Evolutionary conservation across 2,329 filamentous ascomycete species (phyloP).

Genomic region (Fusarium caatingaense): DNA sequence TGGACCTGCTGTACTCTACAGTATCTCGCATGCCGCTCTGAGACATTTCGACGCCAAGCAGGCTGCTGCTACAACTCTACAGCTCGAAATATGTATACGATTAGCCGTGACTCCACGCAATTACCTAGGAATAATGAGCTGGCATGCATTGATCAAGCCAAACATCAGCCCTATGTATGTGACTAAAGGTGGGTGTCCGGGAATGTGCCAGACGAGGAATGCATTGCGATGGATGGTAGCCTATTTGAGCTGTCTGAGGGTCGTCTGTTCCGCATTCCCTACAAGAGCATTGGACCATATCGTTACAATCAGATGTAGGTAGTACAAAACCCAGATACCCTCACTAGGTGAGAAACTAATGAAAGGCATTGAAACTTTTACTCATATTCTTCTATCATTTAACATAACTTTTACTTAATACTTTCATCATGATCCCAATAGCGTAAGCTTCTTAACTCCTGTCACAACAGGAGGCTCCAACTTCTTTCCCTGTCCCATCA

Average conservation of each 20-base stretch:
- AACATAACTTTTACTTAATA: slow-evolving; percentile 15
- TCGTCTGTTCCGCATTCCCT: not conserved
- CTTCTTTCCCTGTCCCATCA: slow-evolving; percentile 58
- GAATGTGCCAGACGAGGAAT: slow-evolving; percentile 19
- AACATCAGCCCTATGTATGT: slow-evolving; percentile 24
- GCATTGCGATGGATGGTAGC: slow-evolving; percentile 14
- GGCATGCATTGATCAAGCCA: slow-evolving; percentile 14
- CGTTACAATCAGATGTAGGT: not conserved
- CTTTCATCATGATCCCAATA: slow-evolving; percentile 57
- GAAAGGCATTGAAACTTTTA: not conserved
- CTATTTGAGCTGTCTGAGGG: not conserved
- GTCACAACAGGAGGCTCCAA: slow-evolving; percentile 63
- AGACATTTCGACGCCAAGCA: slow-evolving; percentile 29
- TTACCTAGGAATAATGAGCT: slow-evolving; percentile 16
- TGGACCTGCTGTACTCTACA: not conserved
- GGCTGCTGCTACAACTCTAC: slow-evolving; percentile 15
- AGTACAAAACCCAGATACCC: not conserved
- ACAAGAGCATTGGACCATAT: not conserved
- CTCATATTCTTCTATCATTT: slow-evolving; percentile 15
- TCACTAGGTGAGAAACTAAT: not conserved
- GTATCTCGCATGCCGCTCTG: slow-evolving; percentile 13
- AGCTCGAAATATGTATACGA: not conserved
- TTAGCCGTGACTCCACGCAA: not conserved
- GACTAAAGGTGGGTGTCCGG: not conserved
- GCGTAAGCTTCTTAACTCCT: slow-evolving; percentile 60